A percentile compares a stretch with the other conserved stretches of the same genome.
phyloP scores from a whole-genome alignment of 208 protist species.

The Polymyxa betae region DNA sequence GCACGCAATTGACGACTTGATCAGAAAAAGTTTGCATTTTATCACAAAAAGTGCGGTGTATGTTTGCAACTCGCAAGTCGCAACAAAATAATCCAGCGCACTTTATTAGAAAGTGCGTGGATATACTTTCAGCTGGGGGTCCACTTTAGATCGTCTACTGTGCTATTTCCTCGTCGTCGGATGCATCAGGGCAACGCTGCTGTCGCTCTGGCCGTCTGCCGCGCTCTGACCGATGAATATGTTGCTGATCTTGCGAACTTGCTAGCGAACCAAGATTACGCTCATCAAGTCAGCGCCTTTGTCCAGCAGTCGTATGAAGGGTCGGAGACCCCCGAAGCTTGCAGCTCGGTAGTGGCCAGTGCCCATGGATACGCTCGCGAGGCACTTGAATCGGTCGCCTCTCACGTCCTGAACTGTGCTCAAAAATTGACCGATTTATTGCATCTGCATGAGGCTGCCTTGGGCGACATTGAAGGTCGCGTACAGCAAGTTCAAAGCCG shows the following conservation, averaged over 20 bases:
- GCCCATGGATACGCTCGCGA: not conserved
- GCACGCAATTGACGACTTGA: no score
- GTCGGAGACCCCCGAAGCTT: not conserved
- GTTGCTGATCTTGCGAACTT: not conserved
- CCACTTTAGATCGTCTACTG: no score
- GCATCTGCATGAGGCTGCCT: not conserved
- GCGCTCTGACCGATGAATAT: not conserved
- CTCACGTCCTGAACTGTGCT: not conserved
- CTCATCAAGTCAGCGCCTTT: not conserved
- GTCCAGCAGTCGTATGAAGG: not conserved
- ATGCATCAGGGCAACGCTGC: no score
- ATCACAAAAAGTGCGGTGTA: no score
- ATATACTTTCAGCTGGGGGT: no score
- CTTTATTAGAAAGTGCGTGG: no score
- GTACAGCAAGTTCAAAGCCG: not conserved
- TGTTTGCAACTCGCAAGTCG: no score
- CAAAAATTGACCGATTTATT: not conserved
- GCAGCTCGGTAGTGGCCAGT: not conserved
- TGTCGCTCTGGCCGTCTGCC: no score
- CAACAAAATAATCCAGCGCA: no score
- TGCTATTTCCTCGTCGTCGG: no score
- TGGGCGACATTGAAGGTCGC: not conserved
- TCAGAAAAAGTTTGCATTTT: no score
- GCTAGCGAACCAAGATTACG: not conserved
- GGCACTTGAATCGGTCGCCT: not conserved